phyloP scores from a whole-genome alignment of 805 yeast genomes.

The Hanseniaspora vineae region DNA sequence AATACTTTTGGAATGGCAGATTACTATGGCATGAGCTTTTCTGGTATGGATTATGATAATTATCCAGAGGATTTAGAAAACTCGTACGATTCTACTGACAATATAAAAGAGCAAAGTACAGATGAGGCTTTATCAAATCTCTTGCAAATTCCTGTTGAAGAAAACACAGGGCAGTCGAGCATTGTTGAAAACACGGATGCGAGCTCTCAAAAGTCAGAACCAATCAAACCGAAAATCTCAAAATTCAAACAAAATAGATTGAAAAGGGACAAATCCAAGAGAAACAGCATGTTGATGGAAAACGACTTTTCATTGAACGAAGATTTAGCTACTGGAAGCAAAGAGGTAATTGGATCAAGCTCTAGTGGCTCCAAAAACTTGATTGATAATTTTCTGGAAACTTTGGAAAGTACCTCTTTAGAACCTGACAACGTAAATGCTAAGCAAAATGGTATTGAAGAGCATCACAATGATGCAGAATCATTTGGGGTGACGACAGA shows the following conservation, averaged over 20 bases:
- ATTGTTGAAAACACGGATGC: constrained; percentile 22
- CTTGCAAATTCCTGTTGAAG: not conserved
- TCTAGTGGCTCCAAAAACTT: not conserved
- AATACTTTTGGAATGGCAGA: constrained; percentile 15
- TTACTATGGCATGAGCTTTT: not conserved
- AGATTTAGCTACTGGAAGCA: not conserved
- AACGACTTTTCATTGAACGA: not conserved
- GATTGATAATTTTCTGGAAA: not conserved
- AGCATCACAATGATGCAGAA: not conserved
- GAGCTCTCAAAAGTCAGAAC: constrained; percentile 11
- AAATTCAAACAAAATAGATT: constrained; percentile 19
- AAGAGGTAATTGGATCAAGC: not conserved
- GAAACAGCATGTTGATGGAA: constrained; percentile 1
- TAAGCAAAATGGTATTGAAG: no score
- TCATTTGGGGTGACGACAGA: not conserved
- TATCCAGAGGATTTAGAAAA: not conserved
- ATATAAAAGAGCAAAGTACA: not conserved
- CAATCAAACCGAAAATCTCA: constrained; percentile 15
- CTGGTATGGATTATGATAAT: not conserved
- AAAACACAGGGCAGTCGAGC: constrained; percentile 11
- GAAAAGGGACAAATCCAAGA: not conserved
- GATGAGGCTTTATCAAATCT: not conserved
- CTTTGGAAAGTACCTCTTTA: no score
- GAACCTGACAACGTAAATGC: no score
- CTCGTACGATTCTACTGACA: not conserved